Percentiles rank a stretch among this genome's conserved stretches.
Conservation (phyloP, 164 flowering plant genomes). For the Hamamelis virginiana region DNA sequence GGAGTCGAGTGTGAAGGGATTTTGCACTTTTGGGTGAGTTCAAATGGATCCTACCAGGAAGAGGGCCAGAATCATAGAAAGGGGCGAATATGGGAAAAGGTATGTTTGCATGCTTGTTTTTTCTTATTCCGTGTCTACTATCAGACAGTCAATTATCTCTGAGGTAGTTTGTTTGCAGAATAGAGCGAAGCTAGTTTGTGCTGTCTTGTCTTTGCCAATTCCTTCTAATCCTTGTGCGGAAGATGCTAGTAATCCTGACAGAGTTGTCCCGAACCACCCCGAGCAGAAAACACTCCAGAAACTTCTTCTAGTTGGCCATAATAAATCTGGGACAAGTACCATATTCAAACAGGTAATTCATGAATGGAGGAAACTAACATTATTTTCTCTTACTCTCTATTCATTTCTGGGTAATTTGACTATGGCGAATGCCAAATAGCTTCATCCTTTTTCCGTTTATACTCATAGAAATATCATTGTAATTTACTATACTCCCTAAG, state of each 20-base stretch:
- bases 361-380: neutral
- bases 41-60: conserved; percentile 54
- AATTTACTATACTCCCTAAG: too few relatives aligned
- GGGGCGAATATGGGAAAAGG: conserved; percentile 57
- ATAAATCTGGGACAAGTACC: conserved; percentile 56
- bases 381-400: neutral
- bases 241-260: conserved; percentile 16
- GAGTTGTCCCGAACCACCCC: conserved; percentile 7
- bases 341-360: conserved; percentile 55
- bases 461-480: neutral
- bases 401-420: neutral
- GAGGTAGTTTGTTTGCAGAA: conserved; percentile 25
- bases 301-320: conserved; percentile 47
- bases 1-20: conserved; percentile 53
- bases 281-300: conserved; percentile 32
- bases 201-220: conserved; percentile 42
- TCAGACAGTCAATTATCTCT: neutral
- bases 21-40: conserved; percentile 47
- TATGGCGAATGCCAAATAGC: neutral
- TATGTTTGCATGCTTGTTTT: conserved; percentile 14
- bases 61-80: conserved; percentile 44
- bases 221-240: conserved; percentile 30
- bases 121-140: neutral
- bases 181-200: conserved; percentile 32
- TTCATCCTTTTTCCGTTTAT: neutral